Evolutionary conservation across 23 red algal genomes (phyloP).

Genomic region (Gracilariopsis chorda): DNA sequence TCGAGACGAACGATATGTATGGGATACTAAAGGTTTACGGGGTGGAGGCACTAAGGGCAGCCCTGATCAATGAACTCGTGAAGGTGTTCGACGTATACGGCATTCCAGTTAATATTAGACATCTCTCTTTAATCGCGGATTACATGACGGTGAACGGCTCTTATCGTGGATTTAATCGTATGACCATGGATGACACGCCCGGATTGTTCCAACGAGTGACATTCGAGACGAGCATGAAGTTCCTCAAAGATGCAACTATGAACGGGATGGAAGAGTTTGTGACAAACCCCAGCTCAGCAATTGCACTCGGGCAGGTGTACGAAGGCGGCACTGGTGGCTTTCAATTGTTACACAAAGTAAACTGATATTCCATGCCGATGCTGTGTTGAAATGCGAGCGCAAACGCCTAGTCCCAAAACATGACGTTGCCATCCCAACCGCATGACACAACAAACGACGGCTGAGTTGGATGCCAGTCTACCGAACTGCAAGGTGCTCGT

Average conservation of each 20-base stretch:
- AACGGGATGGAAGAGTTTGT: constrained; percentile 51
- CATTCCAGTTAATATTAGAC: constrained; percentile 92
- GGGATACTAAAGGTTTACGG: constrained; percentile 81
- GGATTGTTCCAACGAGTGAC: constrained; percentile 78
- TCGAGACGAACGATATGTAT: constrained; percentile 90
- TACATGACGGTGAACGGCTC: constrained; percentile 73
- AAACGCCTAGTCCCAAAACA: constrained; percentile 43
- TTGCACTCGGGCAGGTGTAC: constrained; percentile 51
- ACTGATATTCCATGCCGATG: constrained; percentile 14
- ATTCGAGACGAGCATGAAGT: constrained; percentile 94
- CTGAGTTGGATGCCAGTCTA: constrained; percentile 80
- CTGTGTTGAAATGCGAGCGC: neutral
- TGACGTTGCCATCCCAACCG: constrained; percentile 57
- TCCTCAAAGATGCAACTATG: constrained; percentile 76
- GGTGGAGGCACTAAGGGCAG: constrained; percentile 80
- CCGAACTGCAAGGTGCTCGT: constrained; percentile 34
- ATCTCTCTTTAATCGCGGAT: constrained; percentile 90
- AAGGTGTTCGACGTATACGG: constrained; percentile 91
- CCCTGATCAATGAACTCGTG: constrained; percentile 72
- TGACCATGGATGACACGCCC: constrained; percentile 64
- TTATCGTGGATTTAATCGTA: constrained; percentile 83
- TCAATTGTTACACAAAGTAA: constrained; percentile 55
- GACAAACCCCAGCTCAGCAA: constrained; percentile 65
- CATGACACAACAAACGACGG: constrained; percentile 61
- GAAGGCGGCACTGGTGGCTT: constrained; percentile 68